phyloP scores from a whole-genome alignment of 2,329 filamentous ascomycete species.

The Davidsoniella eucalypti region DNA sequence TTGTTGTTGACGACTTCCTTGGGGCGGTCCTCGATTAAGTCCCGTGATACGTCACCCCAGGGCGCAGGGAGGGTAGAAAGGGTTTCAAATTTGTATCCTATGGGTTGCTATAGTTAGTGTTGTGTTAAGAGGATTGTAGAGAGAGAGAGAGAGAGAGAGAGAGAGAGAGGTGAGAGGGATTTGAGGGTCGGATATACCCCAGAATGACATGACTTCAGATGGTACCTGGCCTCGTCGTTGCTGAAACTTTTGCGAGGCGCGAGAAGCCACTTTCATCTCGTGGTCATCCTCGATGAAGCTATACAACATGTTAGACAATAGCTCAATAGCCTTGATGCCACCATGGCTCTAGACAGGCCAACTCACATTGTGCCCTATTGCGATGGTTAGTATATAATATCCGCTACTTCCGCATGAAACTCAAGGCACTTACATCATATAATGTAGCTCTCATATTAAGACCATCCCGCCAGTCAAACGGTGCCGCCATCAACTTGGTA shows the following conservation, averaged over 20 bases:
- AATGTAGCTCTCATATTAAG: slow-evolving; percentile 94
- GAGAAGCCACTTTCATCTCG: slow-evolving; percentile 47
- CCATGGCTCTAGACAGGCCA: not conserved
- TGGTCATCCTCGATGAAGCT: slow-evolving; percentile 93
- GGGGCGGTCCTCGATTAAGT: slow-evolving; percentile 63
- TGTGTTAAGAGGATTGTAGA: not conserved
- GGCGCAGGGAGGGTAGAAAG: slow-evolving; percentile 57
- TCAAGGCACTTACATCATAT: slow-evolving; percentile 48
- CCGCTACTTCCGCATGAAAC: not conserved
- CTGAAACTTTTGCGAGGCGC: slow-evolving; percentile 34
- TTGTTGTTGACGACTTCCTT: slow-evolving; percentile 66
- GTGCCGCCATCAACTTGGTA: slow-evolving; percentile 81
- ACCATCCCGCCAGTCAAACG: slow-evolving; percentile 68
- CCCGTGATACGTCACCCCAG: slow-evolving; percentile 56
- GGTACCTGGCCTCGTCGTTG: slow-evolving; percentile 30
- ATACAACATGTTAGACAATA: not conserved
- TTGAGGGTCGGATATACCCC: slow-evolving; percentile 40
- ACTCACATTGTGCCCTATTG: slow-evolving; percentile 37
- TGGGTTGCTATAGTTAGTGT: slow-evolving; percentile 1
- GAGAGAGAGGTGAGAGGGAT: not conserved
- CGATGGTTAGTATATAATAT: not conserved
- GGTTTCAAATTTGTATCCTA: slow-evolving; percentile 94
- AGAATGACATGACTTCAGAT: slow-evolving; percentile 76
- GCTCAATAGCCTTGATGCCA: no score
- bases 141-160: not conserved